A percentile compares a stretch with the other conserved stretches of the same genome.
phyloP scores from a whole-genome alignment of 2,329 filamentous ascomycete genomes.

The Endoconidiophora polonica region DNA sequence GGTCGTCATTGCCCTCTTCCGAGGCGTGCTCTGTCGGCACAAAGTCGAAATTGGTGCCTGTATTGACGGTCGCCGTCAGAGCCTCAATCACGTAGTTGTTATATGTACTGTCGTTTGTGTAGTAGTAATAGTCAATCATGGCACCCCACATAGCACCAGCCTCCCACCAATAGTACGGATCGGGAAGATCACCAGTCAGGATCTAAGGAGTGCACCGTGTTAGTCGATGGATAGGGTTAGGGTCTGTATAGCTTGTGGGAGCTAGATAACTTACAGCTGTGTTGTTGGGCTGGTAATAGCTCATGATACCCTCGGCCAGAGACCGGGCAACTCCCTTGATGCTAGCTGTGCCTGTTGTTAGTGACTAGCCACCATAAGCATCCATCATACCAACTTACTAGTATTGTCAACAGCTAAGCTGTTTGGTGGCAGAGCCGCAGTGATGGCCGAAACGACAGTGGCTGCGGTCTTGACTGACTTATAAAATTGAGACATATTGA shows the following conservation, averaged over 20 bases:
- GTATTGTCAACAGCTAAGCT: constrained; percentile 6
- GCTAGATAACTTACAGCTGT: constrained; percentile 3
- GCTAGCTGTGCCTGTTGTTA: constrained; percentile 28
- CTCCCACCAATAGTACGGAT: constrained; percentile 56
- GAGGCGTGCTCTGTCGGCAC: constrained; percentile 38
- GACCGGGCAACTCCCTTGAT: constrained; percentile 44
- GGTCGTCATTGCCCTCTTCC: constrained; percentile 59
- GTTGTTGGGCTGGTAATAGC: constrained; percentile 45
- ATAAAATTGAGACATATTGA: constrained; percentile 7
- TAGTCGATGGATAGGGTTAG: not conserved
- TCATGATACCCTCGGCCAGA: constrained; percentile 43
- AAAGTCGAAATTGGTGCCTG: constrained; percentile 40
- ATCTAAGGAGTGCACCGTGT: not conserved
- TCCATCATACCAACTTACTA: constrained; percentile 1
- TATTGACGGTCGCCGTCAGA: constrained; percentile 37
- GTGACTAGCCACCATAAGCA: not conserved
- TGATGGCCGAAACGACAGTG: not conserved
- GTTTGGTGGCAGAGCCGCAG: constrained; percentile 7
- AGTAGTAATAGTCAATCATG: constrained; percentile 53
- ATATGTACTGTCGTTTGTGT: constrained; percentile 45
- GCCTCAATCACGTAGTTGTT: constrained; percentile 42
- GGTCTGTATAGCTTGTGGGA: constrained; percentile 13
- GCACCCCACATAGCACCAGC: constrained; percentile 48
- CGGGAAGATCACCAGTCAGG: constrained; percentile 39
- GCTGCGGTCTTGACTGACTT: constrained; percentile 8